A percentile compares a stretch with the other conserved stretches of the same genome.
phyloP scores from a whole-genome alignment of 2,329 filamentous ascomycete genomes.

The Aureobasidium sp. region DNA sequence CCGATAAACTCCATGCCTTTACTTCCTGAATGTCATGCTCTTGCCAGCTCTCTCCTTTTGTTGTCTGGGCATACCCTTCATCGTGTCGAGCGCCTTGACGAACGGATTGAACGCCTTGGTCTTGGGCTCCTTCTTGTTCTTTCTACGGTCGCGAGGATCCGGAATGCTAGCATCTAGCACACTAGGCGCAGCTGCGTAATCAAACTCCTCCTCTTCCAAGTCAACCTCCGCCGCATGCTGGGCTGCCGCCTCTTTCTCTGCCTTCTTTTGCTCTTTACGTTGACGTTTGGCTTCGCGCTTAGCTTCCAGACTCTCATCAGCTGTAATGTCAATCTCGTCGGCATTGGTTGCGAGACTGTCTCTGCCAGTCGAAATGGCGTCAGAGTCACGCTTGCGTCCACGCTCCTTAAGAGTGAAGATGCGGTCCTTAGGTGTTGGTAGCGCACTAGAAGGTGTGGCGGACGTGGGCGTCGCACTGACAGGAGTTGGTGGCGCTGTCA shows the following conservation, averaged over 20 bases:
- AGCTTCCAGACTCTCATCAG: conserved; percentile 20
- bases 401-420: conserved; percentile 55
- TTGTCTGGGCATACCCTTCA: conserved; percentile 63
- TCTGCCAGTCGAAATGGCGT: conserved; percentile 28
- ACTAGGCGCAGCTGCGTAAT: conserved; percentile 69
- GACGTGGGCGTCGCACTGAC: neutral
- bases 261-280: conserved; percentile 28
- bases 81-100: conserved; percentile 56
- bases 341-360: conserved; percentile 24
- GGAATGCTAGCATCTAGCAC: conserved; percentile 53
- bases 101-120: conserved; percentile 68
- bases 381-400: conserved; percentile 41
- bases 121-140: conserved; percentile 38
- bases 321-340: conserved; percentile 26
- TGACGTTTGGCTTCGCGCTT: conserved; percentile 17
- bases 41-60: conserved; percentile 68
- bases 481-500: conserved; percentile 15
- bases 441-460: conserved; percentile 14
- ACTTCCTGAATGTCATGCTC: conserved; percentile 59
- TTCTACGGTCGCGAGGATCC: conserved; percentile 31
- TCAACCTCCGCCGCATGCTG: conserved; percentile 30
- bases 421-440: conserved; percentile 26
- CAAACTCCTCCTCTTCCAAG: conserved; percentile 52
- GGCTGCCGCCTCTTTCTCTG: conserved; percentile 18
- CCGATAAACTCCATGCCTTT: neutral